Percentiles rank a stretch among this genome's conserved stretches.
Conservation (phyloP, 768 basidiomycete species). For the Agaricus bisporus region DNA sequence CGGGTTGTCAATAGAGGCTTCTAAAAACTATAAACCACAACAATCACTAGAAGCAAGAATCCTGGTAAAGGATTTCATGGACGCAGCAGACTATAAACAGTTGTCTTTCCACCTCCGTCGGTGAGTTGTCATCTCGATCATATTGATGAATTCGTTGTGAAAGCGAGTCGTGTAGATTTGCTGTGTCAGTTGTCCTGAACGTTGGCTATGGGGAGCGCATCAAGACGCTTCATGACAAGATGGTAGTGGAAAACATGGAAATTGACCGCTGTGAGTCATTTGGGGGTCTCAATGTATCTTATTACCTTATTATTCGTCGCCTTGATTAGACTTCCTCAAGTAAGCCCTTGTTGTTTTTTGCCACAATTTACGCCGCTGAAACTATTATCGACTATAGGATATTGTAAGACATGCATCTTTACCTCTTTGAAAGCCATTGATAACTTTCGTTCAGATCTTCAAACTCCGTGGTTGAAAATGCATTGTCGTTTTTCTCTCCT, state of each 20-base stretch:
- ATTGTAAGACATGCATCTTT: background rate
- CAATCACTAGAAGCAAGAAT: slow-evolving; percentile 18
- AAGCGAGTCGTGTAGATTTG: slow-evolving; percentile 10
- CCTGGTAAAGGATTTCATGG: slow-evolving; percentile 16
- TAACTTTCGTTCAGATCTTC: background rate
- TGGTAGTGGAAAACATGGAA: slow-evolving; percentile 16
- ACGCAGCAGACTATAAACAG: slow-evolving; percentile 7
- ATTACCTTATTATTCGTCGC: background rate
- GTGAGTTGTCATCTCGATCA: slow-evolving; percentile 11
- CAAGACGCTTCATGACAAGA: slow-evolving; percentile 15
- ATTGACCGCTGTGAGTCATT: slow-evolving; percentile 16
- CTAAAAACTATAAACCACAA: slow-evolving; percentile 16
- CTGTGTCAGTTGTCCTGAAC: slow-evolving; percentile 17
- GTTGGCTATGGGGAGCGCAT: slow-evolving; percentile 21
- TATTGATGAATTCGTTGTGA: background rate
- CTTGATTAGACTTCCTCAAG: background rate
- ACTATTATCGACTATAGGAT: background rate
- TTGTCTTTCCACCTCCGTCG: slow-evolving; percentile 15
- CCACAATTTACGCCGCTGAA: background rate
- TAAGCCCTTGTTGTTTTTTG: background rate
- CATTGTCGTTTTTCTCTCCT: background rate
- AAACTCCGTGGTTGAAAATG: background rate
- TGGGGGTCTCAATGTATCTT: background rate
- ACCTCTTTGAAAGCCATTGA: background rate
- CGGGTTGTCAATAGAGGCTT: slow-evolving; percentile 18